Base-by-base conservation (phyloP, 2,329 filamentous ascomycete genomes). In the Colletotrichum filicis region DNA sequence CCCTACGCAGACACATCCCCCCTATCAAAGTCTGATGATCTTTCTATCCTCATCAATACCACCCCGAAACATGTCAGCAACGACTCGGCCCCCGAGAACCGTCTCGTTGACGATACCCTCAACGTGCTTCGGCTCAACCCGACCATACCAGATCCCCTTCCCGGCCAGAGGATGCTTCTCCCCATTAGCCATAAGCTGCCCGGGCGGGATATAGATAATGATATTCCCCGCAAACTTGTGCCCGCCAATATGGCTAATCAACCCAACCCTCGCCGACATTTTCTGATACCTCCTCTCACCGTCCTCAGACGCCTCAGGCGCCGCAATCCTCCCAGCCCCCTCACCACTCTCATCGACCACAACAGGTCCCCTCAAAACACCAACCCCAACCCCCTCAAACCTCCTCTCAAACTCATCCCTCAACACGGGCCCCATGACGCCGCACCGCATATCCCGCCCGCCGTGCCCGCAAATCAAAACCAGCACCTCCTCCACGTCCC, bases 401-500 rank as follows among this genome's bases (percentile, higher is more conserved):
- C 90, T 87, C 9, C 81, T 82, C 76, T 91, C 87, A 76, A 98
- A 98, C 77, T 95, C 92, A 0, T 83, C 82, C 76, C 90, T 85
- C 16, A 98, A 85, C 1, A 94, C 83, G 0, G 95, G 95, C 0
- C 94, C 95, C 75, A 96, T 87, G 26, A 94, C 83, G 0, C 97
- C 96, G 79, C 97, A 99, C 64, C 97, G 89, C 78, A 87, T 85
- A 79, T 99, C 97, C 12, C 97, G 88, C 2, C 92, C 91, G 16
- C 92, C 93, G 78, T 99, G 97, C 0, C 95, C 95, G 79, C 97
- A 99, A 56, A 98, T 92, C 24, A 98, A 84, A 35, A 99, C 90
- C n/a, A 94, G 78, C 5, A 95, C 86, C 74, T 95, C 92, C 19
- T 88, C 79, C 9, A 93, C 88, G 71, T 91, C 88, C 12, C 88